Conservation (phyloP, 345 rosid species). For the Lepidium sativum region DNA sequence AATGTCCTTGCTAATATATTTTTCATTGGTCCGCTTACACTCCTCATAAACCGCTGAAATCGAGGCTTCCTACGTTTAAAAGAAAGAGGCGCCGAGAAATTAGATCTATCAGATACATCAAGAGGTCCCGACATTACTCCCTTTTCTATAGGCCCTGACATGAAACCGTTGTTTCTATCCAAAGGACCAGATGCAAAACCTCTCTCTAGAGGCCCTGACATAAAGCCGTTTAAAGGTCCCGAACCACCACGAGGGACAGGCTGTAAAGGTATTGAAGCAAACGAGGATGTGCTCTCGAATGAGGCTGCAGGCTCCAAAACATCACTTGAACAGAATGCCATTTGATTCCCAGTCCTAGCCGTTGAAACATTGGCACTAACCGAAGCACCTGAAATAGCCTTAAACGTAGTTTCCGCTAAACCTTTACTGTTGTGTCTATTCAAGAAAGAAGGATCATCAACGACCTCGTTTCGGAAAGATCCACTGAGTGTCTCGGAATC, state of each 20-base stretch:
- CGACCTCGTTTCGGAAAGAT: constrained; percentile 65
- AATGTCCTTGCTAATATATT: constrained; percentile 70
- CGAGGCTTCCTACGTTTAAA: constrained; percentile 54
- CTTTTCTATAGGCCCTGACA: constrained; percentile 93
- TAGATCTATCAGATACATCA: constrained; percentile 68
- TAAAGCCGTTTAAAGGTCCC: constrained; percentile 77
- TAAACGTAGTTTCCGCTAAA: constrained; percentile 83
- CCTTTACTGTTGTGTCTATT: constrained; percentile 42
- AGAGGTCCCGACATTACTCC: constrained; percentile 98
- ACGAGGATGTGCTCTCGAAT: constrained; percentile 89
- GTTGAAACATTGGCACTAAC: constrained; percentile 97
- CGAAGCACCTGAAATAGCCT: constrained; percentile 92
- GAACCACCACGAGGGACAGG: constrained; percentile 72
- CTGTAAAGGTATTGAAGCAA: constrained; percentile 89
- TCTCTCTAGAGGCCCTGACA: constrained; percentile 95
- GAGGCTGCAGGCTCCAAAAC: constrained; percentile 90
- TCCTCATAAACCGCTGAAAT: constrained; percentile 65
- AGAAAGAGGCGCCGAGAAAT: constrained; percentile 92
- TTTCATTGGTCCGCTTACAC: constrained; percentile 90
- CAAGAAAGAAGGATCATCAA: constrained; percentile 61
- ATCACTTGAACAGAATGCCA: constrained; percentile 58
- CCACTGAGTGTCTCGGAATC: constrained; percentile 88
- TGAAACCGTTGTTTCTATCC: constrained; percentile 73
- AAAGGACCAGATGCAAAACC: constrained; percentile 90
- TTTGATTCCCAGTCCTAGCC: constrained; percentile 81